These are phyloP conservation scores for Fraxinus dipetala DNA, from an alignment of 305 asterid species.

Conservation along the genomic window DNA sequence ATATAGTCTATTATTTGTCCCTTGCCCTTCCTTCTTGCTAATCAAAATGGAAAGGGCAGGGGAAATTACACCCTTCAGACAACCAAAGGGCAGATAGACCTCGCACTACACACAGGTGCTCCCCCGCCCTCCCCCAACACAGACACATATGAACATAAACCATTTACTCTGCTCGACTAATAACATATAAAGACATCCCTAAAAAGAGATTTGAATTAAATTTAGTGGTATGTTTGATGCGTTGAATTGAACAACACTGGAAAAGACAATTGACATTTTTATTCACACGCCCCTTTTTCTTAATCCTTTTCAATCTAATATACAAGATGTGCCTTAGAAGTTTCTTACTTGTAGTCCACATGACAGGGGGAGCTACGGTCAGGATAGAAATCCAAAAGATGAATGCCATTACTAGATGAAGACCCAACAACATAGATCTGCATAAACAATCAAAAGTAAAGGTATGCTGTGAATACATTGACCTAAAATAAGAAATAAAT, in stretches of 20 bases:
- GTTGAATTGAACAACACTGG: background rate
- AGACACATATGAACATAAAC: background rate
- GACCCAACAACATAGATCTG: conserved; percentile 88
- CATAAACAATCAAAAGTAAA: conserved; percentile 22
- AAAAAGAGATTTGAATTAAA: background rate
- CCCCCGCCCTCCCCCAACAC: background rate
- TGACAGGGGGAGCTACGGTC: conserved; percentile 71
- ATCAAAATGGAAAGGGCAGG: background rate
- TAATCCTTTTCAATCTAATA: background rate
- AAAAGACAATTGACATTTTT: background rate
- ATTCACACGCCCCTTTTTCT: background rate
- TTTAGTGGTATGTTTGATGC: background rate
- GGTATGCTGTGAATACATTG: background rate
- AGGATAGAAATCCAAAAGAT: conserved; percentile 89
- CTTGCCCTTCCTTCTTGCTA: background rate
- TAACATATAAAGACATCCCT: background rate
- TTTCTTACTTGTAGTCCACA: conserved; percentile 65
- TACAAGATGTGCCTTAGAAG: conserved; percentile 4
- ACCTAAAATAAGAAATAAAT: background rate
- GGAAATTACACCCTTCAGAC: background rate
- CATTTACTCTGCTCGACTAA: background rate
- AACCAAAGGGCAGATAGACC: background rate
- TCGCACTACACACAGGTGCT: background rate
- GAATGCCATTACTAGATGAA: conserved; percentile 60
- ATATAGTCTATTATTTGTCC: background rate